A percentile compares a stretch with the other conserved stretches of the same genome.
These are phyloP conservation scores for Mortierella sp. DNA, from an alignment of 371 early-diverging fungal species.

Conservation along the genomic window DNA sequence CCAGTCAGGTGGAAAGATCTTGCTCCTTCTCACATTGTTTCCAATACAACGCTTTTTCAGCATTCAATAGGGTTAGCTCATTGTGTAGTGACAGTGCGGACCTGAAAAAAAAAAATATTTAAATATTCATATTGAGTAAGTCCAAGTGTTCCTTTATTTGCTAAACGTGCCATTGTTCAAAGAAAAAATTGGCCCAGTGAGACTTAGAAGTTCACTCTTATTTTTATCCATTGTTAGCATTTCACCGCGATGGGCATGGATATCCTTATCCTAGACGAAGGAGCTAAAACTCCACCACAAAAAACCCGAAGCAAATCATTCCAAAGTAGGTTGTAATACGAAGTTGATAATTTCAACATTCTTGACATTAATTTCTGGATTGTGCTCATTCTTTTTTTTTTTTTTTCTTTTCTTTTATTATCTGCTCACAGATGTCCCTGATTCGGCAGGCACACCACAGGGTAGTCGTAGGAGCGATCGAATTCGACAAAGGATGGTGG, in stretches of 20 bases:
- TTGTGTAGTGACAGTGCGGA: neutral
- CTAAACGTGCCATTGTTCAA: neutral
- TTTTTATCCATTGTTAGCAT: neutral
- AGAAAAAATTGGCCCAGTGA: neutral
- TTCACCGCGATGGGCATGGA: conserved; percentile 16
- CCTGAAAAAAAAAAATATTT: neutral
- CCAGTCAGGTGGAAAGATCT: neutral
- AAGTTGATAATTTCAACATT: neutral
- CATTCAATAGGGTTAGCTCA: neutral
- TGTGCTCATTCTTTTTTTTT: neutral
- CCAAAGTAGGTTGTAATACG: conserved; percentile 18
- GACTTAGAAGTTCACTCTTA: neutral
- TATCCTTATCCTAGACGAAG: conserved; percentile 20
- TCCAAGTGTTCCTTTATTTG: neutral
- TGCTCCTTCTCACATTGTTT: neutral
- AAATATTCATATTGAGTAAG: too few species aligned
- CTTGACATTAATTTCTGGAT: neutral
- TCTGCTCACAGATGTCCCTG: conserved; percentile 5
- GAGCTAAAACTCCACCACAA: conserved; percentile 36
- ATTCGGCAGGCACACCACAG: conserved; percentile 12
- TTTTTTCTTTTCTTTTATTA: neutral
- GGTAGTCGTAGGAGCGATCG: conserved; percentile 37
- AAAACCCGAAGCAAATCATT: conserved; percentile 21
- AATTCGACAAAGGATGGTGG: conserved; percentile 25
- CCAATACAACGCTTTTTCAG: neutral